phyloP scores from a whole-genome alignment of 1,284 basidiomycete species.

The Sanghuangporus weigelae region DNA sequence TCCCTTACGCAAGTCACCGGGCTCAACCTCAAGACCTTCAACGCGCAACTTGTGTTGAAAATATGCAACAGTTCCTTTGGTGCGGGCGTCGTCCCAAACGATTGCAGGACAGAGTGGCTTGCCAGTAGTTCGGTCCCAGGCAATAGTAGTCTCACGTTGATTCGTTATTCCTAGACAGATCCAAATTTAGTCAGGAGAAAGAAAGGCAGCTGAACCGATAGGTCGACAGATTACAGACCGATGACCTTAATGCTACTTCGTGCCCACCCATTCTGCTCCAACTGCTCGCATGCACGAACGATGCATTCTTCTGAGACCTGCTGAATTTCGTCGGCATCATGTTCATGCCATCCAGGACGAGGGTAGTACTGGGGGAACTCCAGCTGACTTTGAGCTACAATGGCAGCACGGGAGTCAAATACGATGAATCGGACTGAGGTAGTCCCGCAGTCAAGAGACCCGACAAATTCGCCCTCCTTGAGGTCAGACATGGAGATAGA shows the following conservation, averaged over 20 bases:
- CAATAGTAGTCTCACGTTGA: constrained; percentile 94
- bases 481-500: constrained; percentile 21
- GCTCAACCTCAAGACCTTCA: constrained; percentile 69
- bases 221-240: constrained; percentile 45
- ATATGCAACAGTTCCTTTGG: constrained; percentile 76
- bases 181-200: neutral
- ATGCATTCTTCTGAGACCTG: constrained; percentile 78
- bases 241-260: constrained; percentile 86
- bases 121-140: constrained; percentile 89
- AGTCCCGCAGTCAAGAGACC: constrained; percentile 88
- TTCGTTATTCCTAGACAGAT: constrained; percentile 80
- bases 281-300: constrained; percentile 60
- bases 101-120: constrained; percentile 87
- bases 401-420: constrained; percentile 86
- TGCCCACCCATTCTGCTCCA: constrained; percentile 74
- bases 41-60: constrained; percentile 70
- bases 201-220: constrained; percentile 13
- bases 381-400: constrained; percentile 82
- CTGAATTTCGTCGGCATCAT: constrained; percentile 85
- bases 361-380: constrained; percentile 93
- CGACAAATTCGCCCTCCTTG: constrained; percentile 75
- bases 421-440: constrained; percentile 94
- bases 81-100: constrained; percentile 95
- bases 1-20: constrained; percentile 67
- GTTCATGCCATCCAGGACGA: constrained; percentile 96